These are phyloP conservation scores for Scheffersomyces stipitis DNA, from an alignment of 805 yeast species.

Conservation along the genomic window DNA sequence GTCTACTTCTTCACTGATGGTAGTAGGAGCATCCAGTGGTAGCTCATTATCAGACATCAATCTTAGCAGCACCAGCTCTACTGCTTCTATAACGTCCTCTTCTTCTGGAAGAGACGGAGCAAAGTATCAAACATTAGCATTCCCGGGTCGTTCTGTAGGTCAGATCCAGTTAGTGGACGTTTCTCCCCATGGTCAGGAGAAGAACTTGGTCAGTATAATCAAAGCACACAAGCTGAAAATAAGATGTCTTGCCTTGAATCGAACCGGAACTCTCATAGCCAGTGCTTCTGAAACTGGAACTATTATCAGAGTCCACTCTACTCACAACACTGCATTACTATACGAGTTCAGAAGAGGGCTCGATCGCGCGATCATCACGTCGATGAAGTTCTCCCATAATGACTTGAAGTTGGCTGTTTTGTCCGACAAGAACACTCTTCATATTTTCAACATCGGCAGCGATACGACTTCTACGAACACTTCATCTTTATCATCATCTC, in stretches of 20 bases:
- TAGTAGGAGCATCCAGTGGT: no score
- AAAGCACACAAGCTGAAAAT: conserved; percentile 75
- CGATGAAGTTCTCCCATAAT: conserved; percentile 80
- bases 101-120: conserved; percentile 13
- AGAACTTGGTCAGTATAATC: conserved; percentile 64
- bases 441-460: conserved; percentile 61
- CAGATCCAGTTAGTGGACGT: conserved; percentile 80
- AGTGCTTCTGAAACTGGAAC: conserved; percentile 85
- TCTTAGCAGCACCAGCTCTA: conserved; percentile 4
- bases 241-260: conserved; percentile 61
- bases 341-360: conserved; percentile 88
- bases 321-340: conserved; percentile 64
- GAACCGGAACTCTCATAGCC: conserved; percentile 68
- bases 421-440: conserved; percentile 87
- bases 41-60: neutral
- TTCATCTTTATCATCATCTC: neutral
- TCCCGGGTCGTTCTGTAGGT: conserved; percentile 75
- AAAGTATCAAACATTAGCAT: conserved; percentile 58
- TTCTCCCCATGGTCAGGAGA: conserved; percentile 61
- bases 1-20: conserved; percentile 6
- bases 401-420: conserved; percentile 78
- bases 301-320: conserved; percentile 69
- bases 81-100: conserved; percentile 2
- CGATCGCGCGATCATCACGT: conserved; percentile 78
- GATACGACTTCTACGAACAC: conserved; percentile 1